Percentiles rank a stretch among this genome's conserved stretches.
These are phyloP conservation scores for Annulohypoxylon bovei DNA, from an alignment of 495 filamentous ascomycete species.

Conservation along the genomic window DNA sequence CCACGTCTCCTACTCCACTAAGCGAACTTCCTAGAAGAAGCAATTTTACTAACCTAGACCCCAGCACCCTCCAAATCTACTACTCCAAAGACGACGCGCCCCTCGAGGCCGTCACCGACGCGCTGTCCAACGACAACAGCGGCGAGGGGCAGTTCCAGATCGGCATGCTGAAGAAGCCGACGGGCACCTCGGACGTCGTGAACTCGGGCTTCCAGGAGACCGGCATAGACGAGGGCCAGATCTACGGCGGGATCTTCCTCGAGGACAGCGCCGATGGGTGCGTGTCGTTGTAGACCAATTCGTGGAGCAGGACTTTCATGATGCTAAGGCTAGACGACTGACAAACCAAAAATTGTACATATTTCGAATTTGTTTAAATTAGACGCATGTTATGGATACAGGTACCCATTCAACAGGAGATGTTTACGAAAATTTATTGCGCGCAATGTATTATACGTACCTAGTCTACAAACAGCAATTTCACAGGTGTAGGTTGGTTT, in stretches of 20 bases:
- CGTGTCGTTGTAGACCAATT: conserved; percentile 49
- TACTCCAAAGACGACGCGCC: conserved; percentile 61
- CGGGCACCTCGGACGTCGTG: conserved; percentile 61
- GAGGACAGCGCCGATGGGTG: conserved; percentile 60
- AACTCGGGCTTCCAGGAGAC: conserved; percentile 63
- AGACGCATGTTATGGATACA: not conserved
- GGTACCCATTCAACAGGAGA: not conserved
- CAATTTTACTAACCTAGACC: not conserved
- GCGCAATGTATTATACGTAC: too few species aligned
- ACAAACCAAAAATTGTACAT: not conserved
- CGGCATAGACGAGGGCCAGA: conserved; percentile 61
- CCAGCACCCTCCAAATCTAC: conserved; percentile 63
- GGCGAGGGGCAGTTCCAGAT: conserved; percentile 67
- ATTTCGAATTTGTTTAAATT: not conserved
- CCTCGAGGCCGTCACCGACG: conserved; percentile 57
- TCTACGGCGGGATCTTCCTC: conserved; percentile 66
- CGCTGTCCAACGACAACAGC: conserved; percentile 61
- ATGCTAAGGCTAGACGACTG: too few species aligned
- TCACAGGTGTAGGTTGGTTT: not conserved
- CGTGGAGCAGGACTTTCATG: not conserved
- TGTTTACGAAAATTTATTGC: too few species aligned
- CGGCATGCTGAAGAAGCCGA: conserved; percentile 67
- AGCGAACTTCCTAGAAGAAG: not conserved
- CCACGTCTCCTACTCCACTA: not conserved
- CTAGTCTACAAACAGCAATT: not conserved